Evolutionary conservation across 169 alveolate genomes (phyloP).

Genomic region (Plasmodium vivax): DNA sequence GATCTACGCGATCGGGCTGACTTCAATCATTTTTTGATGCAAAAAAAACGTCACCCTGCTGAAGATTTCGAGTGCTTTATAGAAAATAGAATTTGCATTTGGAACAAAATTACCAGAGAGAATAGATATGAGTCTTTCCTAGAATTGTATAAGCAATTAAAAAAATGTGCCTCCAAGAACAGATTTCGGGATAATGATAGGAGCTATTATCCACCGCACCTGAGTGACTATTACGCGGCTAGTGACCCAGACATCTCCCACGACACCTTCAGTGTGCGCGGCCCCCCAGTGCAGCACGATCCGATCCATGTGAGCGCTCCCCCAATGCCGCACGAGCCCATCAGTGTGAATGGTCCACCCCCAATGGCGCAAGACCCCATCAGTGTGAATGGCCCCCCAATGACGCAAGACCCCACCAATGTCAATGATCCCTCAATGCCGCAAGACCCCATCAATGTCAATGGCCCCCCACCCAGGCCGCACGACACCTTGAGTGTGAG

Average conservation of each 20-base stretch:
- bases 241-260: neutral
- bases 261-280: too few species aligned
- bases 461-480: too few species aligned
- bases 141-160: neutral
- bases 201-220: neutral
- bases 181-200: neutral
- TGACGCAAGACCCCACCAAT: too few species aligned
- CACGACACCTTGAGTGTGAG: too few species aligned
- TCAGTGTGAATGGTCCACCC: too few species aligned
- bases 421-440: too few species aligned
- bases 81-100: neutral
- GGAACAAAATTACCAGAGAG: neutral
- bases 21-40: neutral
- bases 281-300: too few species aligned
- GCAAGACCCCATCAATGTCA: too few species aligned
- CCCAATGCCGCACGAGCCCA: too few species aligned
- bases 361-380: too few species aligned
- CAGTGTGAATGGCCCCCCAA: too few species aligned
- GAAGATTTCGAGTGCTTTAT: neutral
- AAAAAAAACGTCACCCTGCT: neutral
- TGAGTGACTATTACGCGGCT: neutral
- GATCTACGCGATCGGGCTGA: neutral
- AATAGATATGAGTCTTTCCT: neutral
- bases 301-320: too few species aligned
- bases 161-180: neutral